Percentiles rank a stretch among this genome's conserved stretches.
Evolutionary conservation across 257 asterid genomes (phyloP).

Genomic region (Solanum megistacrolobum): DNA sequence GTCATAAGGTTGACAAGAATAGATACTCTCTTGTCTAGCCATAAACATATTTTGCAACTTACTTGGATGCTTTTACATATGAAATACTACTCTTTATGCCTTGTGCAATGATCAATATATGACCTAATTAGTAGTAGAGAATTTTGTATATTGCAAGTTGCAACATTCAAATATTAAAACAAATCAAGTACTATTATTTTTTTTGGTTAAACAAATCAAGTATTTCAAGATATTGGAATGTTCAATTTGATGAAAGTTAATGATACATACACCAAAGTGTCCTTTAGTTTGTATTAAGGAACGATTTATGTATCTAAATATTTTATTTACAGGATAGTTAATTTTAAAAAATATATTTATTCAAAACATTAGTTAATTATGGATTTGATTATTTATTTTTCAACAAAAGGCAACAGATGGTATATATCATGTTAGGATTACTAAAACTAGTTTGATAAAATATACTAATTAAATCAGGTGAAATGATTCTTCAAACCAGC

Average conservation of each 20-base stretch:
- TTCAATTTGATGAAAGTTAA: neutral
- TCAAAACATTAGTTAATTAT: neutral
- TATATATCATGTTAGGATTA: neutral
- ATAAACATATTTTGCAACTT: neutral
- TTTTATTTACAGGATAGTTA: neutral
- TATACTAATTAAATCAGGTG: neutral
- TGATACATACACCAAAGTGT: neutral
- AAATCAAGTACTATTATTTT: no score
- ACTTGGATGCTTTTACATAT: neutral
- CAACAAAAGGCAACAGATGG: neutral
- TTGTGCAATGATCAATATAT: neutral
- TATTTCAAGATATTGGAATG: neutral
- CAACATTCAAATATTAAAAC: neutral
- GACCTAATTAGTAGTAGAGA: neutral
- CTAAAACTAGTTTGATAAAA: neutral
- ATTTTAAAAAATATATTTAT: neutral
- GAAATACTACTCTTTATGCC: neutral
- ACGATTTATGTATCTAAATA: neutral
- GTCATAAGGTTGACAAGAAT: neutral
- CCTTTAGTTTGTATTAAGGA: neutral
- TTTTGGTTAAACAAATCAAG: neutral
- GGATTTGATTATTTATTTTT: neutral
- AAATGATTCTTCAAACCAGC: neutral
- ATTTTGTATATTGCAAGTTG: neutral
- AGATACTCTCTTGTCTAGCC: neutral